These are phyloP conservation scores for Rubia balearica DNA, from an alignment of 305 asterid genomes.

Conservation along the genomic window DNA sequence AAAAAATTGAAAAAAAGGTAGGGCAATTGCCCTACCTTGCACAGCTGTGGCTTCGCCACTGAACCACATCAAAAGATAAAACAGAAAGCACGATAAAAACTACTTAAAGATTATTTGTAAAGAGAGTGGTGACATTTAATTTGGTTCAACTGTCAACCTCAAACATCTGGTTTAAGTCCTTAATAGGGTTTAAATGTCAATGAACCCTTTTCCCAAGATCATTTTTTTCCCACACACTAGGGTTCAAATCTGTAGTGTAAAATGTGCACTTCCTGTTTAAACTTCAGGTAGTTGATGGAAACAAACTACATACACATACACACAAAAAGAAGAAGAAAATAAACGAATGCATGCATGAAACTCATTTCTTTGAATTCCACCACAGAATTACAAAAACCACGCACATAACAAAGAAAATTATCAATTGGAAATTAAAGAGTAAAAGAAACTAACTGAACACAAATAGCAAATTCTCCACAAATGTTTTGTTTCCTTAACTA, in stretches of 20 bases:
- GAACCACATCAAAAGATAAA: background rate
- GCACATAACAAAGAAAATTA: background rate
- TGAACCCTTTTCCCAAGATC: background rate
- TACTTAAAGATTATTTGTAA: background rate
- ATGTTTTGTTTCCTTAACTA: background rate
- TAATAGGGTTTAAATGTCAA: background rate
- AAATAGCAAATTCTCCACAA: background rate
- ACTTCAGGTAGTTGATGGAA: background rate
- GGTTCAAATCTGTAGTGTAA: no score
- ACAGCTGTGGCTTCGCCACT: no score
- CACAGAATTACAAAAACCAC: background rate
- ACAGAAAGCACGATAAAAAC: background rate
- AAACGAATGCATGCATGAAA: background rate
- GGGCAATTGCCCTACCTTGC: no score
- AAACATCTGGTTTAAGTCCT: background rate
- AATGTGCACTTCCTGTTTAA: no score
- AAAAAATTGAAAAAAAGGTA: no score
- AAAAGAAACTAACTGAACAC: background rate
- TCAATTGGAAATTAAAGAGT: background rate
- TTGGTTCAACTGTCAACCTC: background rate
- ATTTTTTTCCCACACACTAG: background rate
- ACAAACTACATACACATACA: no score
- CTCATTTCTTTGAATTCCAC: background rate
- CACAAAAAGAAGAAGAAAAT: no score
- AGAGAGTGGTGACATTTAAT: background rate